Conservation (phyloP, 495 filamentous ascomycete species). For the Trichoderma virens region DNA sequence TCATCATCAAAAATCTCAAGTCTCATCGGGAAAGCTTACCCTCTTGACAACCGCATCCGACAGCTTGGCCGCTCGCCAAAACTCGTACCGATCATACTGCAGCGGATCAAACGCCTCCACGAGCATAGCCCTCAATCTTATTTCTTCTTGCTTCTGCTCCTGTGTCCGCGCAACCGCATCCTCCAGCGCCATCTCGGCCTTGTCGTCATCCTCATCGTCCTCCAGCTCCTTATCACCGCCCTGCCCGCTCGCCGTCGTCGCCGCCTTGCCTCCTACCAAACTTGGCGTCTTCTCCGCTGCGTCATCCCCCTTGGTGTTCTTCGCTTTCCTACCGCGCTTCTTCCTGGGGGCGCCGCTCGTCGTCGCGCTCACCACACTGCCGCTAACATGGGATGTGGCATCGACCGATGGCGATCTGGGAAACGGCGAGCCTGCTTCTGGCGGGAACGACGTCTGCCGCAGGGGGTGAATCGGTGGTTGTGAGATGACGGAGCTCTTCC, state of each 20-base stretch:
- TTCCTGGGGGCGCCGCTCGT: conserved; percentile 34
- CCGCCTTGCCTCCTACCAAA: conserved; percentile 40
- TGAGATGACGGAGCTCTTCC: conserved; percentile 54
- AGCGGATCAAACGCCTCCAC: conserved; percentile 58
- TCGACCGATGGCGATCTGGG: conserved; percentile 59
- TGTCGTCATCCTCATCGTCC: conserved; percentile 58
- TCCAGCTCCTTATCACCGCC: conserved; percentile 24
- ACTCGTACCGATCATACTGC: conserved; percentile 66
- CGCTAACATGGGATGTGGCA: conserved; percentile 60
- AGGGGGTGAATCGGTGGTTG: conserved; percentile 59
- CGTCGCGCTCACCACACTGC: conserved; percentile 49
- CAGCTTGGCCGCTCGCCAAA: conserved; percentile 56
- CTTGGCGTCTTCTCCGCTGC: conserved; percentile 40
- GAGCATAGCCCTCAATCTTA: conserved; percentile 51
- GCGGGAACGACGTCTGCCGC: conserved; percentile 84
- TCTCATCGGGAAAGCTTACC: conserved; percentile 26
- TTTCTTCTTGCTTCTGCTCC: conserved; percentile 63
- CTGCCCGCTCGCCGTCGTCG: conserved; percentile 35
- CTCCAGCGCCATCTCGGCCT: conserved; percentile 57
- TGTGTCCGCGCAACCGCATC: conserved; percentile 55
- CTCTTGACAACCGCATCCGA: conserved; percentile 39
- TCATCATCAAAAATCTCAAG: neutral
- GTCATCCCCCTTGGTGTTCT: conserved; percentile 40
- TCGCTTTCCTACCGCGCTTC: conserved; percentile 61
- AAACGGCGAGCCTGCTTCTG: conserved; percentile 25